Base-by-base conservation (phyloP, 208 protist genomes). In the Paratrypanosoma confusum region DNA sequence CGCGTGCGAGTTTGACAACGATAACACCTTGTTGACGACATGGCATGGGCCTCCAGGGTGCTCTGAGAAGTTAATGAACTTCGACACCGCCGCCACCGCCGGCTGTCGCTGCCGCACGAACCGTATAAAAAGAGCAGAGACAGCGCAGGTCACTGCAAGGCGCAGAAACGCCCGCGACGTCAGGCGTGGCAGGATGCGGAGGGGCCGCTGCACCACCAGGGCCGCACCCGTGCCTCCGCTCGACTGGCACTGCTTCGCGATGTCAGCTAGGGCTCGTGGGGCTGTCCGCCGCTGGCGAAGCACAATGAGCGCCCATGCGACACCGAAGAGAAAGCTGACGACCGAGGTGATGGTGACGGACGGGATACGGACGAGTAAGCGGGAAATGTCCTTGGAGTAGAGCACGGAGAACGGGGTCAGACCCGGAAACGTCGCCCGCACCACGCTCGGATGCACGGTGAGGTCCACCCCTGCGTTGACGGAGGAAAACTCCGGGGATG, bases 1-100 rank as follows among this genome's bases (percentile, higher is more conserved):
- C 14, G 69, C 74, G 37, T 90, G 81, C 17, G 69, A 73, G 58
- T 79, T 87, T 5, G 71, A 69, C 27, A 84, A 56, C 33, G 43
- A 54, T 11, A 87, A 20, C 8, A 86, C 42, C 16, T 41, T 54
- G 39, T 63, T 60, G 16, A 57, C 60, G 5, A 90, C 80, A 29
- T 61, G 39, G 33, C 76, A 90, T 3, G 66, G 70, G 5, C 51
- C 50, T 11, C 53, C 43, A 1, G 50, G 25, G n/a, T 33, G 41
- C 21, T 31, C 39, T 0, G 82, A 87, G 5, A 65, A 31, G 56
- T 82, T 68, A 13, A 57, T 50, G 39, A 54, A 59, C 24, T 60
- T 47, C 3, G 65, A 67, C 1, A 81, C 43, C 2, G 48, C 44
- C 11, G 14, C 24, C 26, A 59, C 43, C 1, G 24, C 8, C 8